Conservation (phyloP, 441 rosid genomes). For the Populus hybrid region DNA sequence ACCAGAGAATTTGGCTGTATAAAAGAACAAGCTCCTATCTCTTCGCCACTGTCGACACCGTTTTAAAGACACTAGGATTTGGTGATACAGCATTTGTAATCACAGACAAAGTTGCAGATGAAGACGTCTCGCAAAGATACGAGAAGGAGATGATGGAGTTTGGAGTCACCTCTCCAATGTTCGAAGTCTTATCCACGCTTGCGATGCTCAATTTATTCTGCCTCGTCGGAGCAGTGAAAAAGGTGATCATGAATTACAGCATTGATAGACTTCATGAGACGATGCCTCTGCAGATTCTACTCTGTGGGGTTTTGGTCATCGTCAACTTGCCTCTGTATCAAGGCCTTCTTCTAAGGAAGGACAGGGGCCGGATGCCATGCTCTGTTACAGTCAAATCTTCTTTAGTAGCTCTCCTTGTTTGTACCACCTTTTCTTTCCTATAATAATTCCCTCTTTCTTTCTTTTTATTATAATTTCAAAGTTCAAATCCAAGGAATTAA, state of each 20-base stretch:
- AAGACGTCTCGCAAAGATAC: constrained; percentile 48
- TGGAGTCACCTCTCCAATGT: constrained; percentile 63
- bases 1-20: constrained; percentile 66
- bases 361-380: constrained; percentile 53
- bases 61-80: constrained; percentile 37
- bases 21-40: constrained; percentile 64
- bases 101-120: constrained; percentile 61
- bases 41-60: constrained; percentile 46
- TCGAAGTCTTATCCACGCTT: constrained; percentile 44
- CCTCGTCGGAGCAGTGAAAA: constrained; percentile 33
- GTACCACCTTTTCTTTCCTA: constrained; percentile 29
- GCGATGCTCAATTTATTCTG: constrained; percentile 54
- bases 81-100: constrained; percentile 47
- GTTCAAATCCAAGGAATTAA: not conserved
- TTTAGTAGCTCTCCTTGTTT: constrained; percentile 40
- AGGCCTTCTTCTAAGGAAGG: constrained; percentile 51
- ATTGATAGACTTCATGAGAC: constrained; percentile 3
- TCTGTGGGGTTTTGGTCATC: constrained; percentile 40
- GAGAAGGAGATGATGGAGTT: constrained; percentile 62
- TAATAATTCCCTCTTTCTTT: not conserved
- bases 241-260: constrained; percentile 5
- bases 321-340: constrained; percentile 60
- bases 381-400: constrained; percentile 34
- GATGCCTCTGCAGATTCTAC: constrained; percentile 41
- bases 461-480: not conserved